Conservation (phyloP, 805 yeast species). For the Pichia scutulata region DNA sequence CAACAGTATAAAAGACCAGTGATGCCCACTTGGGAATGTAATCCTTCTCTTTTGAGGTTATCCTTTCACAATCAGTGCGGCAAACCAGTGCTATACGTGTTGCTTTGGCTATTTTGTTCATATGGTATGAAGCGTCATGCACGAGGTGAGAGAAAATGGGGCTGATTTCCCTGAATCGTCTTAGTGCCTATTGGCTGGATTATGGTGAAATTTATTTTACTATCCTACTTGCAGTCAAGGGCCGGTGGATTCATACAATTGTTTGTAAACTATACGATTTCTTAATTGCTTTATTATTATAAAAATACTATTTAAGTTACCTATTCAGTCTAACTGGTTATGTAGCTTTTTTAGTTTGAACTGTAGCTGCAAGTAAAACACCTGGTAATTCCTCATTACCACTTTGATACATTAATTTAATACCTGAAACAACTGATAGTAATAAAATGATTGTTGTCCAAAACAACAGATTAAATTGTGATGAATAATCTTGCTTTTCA, state of each 20-base stretch:
- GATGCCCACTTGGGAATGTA: not conserved
- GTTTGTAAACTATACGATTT: conserved; percentile 3
- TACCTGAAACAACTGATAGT: conserved; percentile 40
- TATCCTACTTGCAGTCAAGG: conserved; percentile 33
- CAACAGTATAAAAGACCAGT: not conserved
- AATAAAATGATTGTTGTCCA: conserved; percentile 53
- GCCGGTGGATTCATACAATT: conserved; percentile 62
- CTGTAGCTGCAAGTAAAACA: conserved; percentile 53
- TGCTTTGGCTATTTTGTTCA: conserved; percentile 43
- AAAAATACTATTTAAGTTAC: conserved; percentile 2
- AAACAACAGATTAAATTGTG: conserved; percentile 58
- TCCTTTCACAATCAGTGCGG: conserved; percentile 49
- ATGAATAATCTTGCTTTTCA: conserved; percentile 58
- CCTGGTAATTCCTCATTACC: conserved; percentile 65
- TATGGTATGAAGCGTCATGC: conserved; percentile 51
- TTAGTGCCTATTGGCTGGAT: conserved; percentile 49
- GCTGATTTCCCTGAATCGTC: conserved; percentile 43
- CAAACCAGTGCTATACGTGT: conserved; percentile 69
- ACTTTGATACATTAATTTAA: conserved; percentile 43
- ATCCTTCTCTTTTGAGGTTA: conserved; percentile 4
- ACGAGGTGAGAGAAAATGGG: conserved; percentile 51
- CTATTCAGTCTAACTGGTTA: conserved; percentile 8
- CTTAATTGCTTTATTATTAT: not conserved
- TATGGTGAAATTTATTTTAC: conserved; percentile 18
- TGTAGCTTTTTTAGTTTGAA: conserved; percentile 31